phyloP scores from a whole-genome alignment of 305 asterid genomes.

The Fraxinus albicans region DNA sequence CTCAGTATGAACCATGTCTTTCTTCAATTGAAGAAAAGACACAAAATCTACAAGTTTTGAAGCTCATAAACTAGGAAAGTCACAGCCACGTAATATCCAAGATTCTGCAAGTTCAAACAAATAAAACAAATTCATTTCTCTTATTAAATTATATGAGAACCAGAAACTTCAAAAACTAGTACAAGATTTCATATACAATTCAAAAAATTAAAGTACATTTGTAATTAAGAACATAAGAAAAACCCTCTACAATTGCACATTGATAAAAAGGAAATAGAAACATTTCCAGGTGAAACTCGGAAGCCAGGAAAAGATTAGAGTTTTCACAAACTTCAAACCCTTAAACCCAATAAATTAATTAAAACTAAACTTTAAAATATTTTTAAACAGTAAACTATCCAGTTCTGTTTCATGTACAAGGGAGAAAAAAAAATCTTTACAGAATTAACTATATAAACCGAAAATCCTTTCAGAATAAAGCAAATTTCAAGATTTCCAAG shows the following conservation, averaged over 20 bases:
- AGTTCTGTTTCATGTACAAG: not conserved
- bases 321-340: not conserved
- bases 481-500: not conserved
- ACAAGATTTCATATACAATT: not conserved
- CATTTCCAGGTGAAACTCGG: not conserved
- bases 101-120: constrained; percentile 22
- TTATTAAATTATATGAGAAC: not conserved
- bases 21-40: constrained; percentile 32
- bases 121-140: not conserved
- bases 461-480: not conserved
- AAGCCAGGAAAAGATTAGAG: not conserved
- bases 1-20: constrained; percentile 44
- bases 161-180: constrained; percentile 11
- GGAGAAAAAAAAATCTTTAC: not conserved
- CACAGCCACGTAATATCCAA: constrained; percentile 15
- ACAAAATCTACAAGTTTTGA: not conserved
- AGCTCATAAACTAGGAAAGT: not conserved
- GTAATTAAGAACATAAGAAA: not conserved
- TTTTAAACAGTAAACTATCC: not conserved
- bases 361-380: not conserved
- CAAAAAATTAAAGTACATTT: not conserved
- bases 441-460: not conserved
- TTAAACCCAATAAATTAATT: not conserved
- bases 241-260: not conserved
- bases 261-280: not conserved